A percentile compares a stretch with the other conserved stretches of the same genome.
Conservation (phyloP, 306 rosid genomes). For the Calophaca sinica region DNA sequence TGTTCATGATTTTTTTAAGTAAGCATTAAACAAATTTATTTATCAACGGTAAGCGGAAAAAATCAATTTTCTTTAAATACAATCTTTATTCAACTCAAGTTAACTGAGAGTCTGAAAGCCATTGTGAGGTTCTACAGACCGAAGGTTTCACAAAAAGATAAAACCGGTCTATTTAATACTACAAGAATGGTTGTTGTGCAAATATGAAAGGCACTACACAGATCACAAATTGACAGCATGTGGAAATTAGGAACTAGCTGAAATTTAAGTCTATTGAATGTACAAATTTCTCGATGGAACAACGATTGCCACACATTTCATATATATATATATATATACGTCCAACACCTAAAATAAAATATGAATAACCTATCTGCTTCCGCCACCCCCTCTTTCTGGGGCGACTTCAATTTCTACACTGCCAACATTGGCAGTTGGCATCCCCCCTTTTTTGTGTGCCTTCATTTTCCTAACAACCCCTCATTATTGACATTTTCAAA, state of each 20-base stretch:
- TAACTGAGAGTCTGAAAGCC: no score
- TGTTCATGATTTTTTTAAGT: no score
- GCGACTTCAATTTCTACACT: conserved; percentile 39
- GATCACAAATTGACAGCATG: background rate
- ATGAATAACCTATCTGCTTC: conserved; percentile 47
- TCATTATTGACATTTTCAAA: conserved; percentile 45
- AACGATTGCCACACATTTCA: conserved; percentile 19
- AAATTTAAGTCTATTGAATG: background rate
- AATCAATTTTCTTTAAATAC: no score
- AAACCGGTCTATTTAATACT: no score
- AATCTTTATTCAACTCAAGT: no score
- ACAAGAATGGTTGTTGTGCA: no score
- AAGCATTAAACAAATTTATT: no score
- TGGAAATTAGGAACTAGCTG: background rate
- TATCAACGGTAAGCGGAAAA: no score
- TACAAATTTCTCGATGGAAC: conserved; percentile 36
- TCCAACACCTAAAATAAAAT: conserved; percentile 19
- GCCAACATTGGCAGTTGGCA: conserved; percentile 35
- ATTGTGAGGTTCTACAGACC: no score
- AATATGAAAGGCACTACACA: no score
- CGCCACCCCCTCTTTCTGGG: conserved; percentile 41
- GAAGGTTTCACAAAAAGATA: no score
- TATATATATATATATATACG: background rate
- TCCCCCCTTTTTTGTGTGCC: background rate
- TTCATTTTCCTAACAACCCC: background rate